Percentiles rank a stretch among this genome's conserved stretches.
These are phyloP conservation scores for Daedaleopsis sinensis DNA, from an alignment of 768 basidiomycete species.

Conservation along the genomic window DNA sequence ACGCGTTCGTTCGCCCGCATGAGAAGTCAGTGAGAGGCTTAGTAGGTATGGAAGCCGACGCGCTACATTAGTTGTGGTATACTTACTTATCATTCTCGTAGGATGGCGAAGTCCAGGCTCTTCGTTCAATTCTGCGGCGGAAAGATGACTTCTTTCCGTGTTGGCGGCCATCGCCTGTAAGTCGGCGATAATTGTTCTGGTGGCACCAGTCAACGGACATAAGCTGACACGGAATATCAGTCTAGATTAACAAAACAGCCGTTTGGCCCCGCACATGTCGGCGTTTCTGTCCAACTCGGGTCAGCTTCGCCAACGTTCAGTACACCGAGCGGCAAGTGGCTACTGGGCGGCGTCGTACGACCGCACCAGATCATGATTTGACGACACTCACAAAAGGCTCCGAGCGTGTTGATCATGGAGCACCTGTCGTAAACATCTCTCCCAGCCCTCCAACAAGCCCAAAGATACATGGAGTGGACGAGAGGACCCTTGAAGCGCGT, in stretches of 20 bases:
- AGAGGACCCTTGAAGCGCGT: neutral
- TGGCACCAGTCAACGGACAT: neutral
- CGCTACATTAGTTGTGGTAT: neutral
- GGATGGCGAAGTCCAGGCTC: no score
- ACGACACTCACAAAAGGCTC: neutral
- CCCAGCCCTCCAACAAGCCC: neutral
- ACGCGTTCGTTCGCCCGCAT: neutral
- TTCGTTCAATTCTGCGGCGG: neutral
- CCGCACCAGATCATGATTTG: neutral
- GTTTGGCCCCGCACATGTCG: neutral
- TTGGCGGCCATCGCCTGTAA: neutral
- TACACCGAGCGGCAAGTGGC: neutral
- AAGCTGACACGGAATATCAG: neutral
- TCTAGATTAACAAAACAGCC: neutral
- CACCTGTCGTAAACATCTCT: neutral
- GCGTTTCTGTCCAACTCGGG: neutral
- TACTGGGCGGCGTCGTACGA: neutral
- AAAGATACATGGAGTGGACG: neutral
- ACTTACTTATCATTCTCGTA: no score
- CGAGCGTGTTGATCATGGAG: neutral
- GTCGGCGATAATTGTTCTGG: neutral
- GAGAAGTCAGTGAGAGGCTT: neutral
- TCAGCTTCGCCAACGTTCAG: neutral
- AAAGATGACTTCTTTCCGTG: neutral
- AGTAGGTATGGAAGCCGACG: neutral